A percentile compares a stretch with the other conserved stretches of the same genome.
Evolutionary conservation across 2,329 filamentous ascomycete species (phyloP).

Genomic region (Ophiostoma novo-ulmi): DNA sequence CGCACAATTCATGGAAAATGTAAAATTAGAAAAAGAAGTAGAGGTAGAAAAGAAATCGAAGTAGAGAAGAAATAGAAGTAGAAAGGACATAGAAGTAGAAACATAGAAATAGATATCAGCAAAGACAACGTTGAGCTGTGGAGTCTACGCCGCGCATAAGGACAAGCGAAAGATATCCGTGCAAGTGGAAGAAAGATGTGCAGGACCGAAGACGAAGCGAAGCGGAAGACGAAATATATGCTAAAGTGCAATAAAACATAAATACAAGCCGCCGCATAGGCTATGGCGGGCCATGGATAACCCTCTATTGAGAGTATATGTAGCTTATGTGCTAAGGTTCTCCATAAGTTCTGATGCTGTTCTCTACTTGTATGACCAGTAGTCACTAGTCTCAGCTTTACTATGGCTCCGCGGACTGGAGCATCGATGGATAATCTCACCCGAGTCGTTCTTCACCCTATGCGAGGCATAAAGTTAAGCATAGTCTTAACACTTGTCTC

Average conservation of each 20-base stretch:
- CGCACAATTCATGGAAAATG: too few species aligned
- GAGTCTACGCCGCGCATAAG: not conserved
- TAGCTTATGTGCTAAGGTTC: not conserved
- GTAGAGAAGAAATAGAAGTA: not conserved
- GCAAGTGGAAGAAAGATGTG: conserved; percentile 10
- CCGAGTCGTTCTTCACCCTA: not conserved
- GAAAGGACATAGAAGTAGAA: not conserved
- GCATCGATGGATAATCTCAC: not conserved
- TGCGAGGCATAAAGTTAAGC: too few species aligned
- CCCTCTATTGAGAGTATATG: not conserved
- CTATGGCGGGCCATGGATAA: not conserved
- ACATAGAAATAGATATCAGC: not conserved
- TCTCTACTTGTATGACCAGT: not conserved
- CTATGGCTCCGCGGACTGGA: not conserved
- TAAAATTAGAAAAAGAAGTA: not conserved
- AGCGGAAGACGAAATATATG: not conserved
- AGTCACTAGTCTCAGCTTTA: not conserved
- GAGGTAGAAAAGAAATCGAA: not conserved
- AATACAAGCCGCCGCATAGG: not conserved
- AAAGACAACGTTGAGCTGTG: not conserved
- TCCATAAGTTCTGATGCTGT: not conserved
- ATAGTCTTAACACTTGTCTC: not conserved
- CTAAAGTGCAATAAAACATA: not conserved
- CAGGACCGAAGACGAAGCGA: not conserved
- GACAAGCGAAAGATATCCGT: conserved; percentile 1